phyloP scores from a whole-genome alignment of 352 stramenopile species.

The Blastocystis sp. region DNA sequence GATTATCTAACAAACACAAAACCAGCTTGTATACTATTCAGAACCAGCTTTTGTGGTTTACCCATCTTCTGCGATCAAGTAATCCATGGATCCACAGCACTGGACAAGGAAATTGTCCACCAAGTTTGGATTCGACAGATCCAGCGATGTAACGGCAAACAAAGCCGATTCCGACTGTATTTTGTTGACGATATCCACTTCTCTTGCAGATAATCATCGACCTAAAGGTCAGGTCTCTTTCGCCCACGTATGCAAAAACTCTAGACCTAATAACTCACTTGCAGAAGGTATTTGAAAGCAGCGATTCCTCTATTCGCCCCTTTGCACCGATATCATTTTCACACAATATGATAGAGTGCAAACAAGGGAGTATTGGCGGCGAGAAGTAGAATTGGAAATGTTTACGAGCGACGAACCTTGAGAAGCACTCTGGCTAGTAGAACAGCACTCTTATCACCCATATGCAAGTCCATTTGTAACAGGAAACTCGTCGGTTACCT shows the following conservation, averaged over 20 bases:
- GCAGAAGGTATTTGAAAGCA: conserved; percentile 20
- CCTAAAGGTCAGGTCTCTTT: background rate
- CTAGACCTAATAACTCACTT: conserved; percentile 46
- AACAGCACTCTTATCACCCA: background rate
- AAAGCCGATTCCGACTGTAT: background rate
- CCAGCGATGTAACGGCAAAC: background rate
- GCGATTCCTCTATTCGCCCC: background rate
- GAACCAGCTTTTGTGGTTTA: background rate
- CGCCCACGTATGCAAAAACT: background rate
- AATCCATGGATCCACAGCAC: conserved; percentile 27
- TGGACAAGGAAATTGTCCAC: conserved; percentile 34
- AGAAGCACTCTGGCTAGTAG: conserved; percentile 11
- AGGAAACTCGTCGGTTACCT: background rate
- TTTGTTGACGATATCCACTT: conserved; percentile 3
- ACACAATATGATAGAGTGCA: conserved; percentile 39
- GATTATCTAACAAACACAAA: background rate
- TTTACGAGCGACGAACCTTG: conserved; percentile 46
- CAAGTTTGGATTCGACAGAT: background rate
- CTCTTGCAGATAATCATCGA: background rate
- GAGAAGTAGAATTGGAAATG: conserved; percentile 59
- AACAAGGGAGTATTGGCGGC: background rate
- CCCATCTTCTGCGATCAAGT: background rate
- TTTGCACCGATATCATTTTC: conserved; percentile 5
- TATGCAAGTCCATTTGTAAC: background rate
- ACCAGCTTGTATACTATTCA: background rate